Conservation (phyloP, 148 eudicot genomes). For the Vaccinium macrocarpon region DNA sequence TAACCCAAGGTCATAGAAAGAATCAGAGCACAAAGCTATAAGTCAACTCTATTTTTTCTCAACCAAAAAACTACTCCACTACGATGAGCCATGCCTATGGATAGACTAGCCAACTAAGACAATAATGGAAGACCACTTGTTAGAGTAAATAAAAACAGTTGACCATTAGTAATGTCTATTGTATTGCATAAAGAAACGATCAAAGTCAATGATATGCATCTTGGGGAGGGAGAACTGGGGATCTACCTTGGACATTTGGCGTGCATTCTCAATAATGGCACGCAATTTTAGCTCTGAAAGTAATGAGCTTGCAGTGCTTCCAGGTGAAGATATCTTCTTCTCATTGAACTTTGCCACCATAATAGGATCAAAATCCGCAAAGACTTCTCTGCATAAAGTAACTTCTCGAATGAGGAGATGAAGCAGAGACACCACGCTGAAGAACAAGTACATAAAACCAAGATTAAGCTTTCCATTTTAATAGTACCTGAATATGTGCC, state of each 20-base stretch:
- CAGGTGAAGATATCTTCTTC: constrained; percentile 29
- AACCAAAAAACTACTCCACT: background rate
- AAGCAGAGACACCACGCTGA: background rate
- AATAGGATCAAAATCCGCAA: constrained; percentile 36
- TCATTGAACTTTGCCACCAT: constrained; percentile 31
- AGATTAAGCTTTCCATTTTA: background rate
- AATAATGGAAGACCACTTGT: background rate
- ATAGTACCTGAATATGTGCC: constrained; percentile 26
- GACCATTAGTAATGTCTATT: background rate
- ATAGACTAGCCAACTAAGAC: background rate
- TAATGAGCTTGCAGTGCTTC: constrained; percentile 31
- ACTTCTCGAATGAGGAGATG: background rate
- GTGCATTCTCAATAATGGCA: constrained; percentile 40
- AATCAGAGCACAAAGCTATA: background rate
- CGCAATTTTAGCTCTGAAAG: constrained; percentile 38
- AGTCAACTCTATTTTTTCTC: background rate
- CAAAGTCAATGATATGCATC: background rate
- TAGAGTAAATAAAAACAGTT: background rate
- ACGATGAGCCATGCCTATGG: too few species aligned
- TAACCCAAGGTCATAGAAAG: background rate
- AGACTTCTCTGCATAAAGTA: constrained; percentile 30
- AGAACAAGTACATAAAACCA: background rate
- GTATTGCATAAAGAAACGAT: background rate
- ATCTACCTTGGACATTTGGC: constrained; percentile 38
- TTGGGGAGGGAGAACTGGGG: background rate